phyloP scores from a whole-genome alignment of 129 eudicot species.

The Smallanthus sonchifolius region DNA sequence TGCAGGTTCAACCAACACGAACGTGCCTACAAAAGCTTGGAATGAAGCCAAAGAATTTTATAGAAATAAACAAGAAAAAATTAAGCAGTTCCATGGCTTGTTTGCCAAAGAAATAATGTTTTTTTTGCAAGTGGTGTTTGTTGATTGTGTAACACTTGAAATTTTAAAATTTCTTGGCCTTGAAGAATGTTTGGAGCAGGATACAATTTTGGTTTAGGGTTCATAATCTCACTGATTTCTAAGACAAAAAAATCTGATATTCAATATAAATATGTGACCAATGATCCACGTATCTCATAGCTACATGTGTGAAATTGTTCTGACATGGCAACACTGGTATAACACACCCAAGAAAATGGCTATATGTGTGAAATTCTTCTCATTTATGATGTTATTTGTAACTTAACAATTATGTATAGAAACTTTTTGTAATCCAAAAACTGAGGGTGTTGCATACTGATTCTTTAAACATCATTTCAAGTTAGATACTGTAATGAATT shows the following conservation, averaged over 20 bases:
- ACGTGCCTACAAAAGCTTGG: slow-evolving; percentile 35
- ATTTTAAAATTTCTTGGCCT: neutral
- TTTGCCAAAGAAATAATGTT: slow-evolving; percentile 13
- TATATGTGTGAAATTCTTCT: too few relatives aligned
- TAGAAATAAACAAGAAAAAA: slow-evolving; percentile 39
- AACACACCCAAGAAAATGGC: too few relatives aligned
- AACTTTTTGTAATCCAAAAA: neutral
- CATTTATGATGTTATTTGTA: neutral
- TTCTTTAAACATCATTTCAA: slow-evolving; percentile 27
- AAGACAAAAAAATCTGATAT: too few relatives aligned
- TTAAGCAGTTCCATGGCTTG: slow-evolving; percentile 33
- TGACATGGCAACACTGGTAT: neutral
- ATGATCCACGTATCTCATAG: too few relatives aligned
- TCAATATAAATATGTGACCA: too few relatives aligned
- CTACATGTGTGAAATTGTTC: neutral
- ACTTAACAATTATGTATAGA: neutral
- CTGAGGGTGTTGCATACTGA: neutral
- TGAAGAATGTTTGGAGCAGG: too few relatives aligned
- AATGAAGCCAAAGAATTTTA: slow-evolving; percentile 37
- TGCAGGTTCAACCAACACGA: slow-evolving; percentile 45
- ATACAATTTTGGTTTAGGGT: too few relatives aligned
- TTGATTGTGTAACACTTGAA: neutral
- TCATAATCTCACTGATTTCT: too few relatives aligned
- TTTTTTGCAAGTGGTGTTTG: neutral
- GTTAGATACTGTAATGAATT: slow-evolving; percentile 20